A percentile compares a stretch with the other conserved stretches of the same genome.
Evolutionary conservation across 2,329 filamentous ascomycete species (phyloP).

Genomic region (Microsporum audouinii): DNA sequence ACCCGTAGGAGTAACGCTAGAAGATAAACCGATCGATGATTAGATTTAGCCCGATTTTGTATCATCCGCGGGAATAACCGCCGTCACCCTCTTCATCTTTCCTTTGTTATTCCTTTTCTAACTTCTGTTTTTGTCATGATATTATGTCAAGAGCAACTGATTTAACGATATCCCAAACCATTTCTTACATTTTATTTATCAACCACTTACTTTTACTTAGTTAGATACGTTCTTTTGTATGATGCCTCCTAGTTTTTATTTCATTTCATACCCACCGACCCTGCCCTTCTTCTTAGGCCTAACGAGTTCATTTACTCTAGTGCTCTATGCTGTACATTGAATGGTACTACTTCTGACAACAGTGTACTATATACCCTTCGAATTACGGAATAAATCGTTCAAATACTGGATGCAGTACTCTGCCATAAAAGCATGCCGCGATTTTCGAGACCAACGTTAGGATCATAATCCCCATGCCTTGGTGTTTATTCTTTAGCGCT

Average conservation of each 20-base stretch:
- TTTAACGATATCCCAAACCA: conserved; percentile 4
- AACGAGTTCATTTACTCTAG: neutral
- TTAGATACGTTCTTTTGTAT: neutral
- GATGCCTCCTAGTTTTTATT: neutral
- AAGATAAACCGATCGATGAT: conserved; percentile 70
- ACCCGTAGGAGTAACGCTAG: conserved; percentile 51
- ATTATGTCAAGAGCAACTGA: conserved; percentile 1
- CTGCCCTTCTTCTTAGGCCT: neutral
- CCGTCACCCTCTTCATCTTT: neutral
- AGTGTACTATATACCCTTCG: too few species aligned
- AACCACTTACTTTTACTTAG: neutral
- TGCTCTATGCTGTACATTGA: neutral
- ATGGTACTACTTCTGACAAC: too few species aligned
- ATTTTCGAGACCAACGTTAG: too few species aligned
- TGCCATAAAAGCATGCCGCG: too few species aligned
- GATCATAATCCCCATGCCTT: too few species aligned
- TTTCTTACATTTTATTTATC: neutral
- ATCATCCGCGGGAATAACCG: neutral
- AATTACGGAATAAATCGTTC: too few species aligned
- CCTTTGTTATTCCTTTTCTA: neutral
- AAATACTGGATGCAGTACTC: too few species aligned
- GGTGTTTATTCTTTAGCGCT: neutral
- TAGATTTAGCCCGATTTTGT: conserved; percentile 24
- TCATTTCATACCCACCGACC: neutral
- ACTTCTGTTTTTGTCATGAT: conserved; percentile 3